These are phyloP conservation scores for Xenosphaeropsis pyriputrescens DNA, from an alignment of 2,329 filamentous ascomycete species.

Conservation along the genomic window DNA sequence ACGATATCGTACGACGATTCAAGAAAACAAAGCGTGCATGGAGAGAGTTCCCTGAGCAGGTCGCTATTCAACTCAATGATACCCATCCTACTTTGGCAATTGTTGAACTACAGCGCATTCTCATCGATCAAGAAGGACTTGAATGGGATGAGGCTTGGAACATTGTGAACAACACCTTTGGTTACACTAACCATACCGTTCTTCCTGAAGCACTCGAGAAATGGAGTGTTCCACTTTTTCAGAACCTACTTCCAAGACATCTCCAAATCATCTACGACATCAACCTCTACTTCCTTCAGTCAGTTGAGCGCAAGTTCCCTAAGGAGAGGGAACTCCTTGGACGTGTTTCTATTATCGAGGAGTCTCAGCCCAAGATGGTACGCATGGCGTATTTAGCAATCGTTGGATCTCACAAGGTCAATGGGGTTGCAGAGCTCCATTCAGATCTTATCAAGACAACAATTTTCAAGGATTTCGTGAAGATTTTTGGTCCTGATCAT, in stretches of 20 bases:
- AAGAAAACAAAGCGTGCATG: slow-evolving; percentile 91
- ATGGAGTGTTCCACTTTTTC: slow-evolving; percentile 87
- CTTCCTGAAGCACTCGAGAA: slow-evolving; percentile 95
- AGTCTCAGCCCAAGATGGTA: slow-evolving; percentile 93
- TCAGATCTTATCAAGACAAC: slow-evolving; percentile 97
- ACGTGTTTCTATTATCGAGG: slow-evolving; percentile 94
- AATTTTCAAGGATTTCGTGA: slow-evolving; percentile 98
- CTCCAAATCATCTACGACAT: slow-evolving; percentile 98
- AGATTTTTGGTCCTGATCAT: slow-evolving; percentile 89
- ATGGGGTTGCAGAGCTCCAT: slow-evolving; percentile 93
- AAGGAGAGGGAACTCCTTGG: slow-evolving; percentile 73
- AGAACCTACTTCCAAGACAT: slow-evolving; percentile 86
- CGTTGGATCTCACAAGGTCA: slow-evolving; percentile 97
- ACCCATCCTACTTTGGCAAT: slow-evolving; percentile 94
- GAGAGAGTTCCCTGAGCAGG: slow-evolving; percentile 84
- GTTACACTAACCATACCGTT: slow-evolving; percentile 98
- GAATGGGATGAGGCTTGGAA: slow-evolving; percentile 89
- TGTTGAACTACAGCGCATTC: slow-evolving; percentile 86
- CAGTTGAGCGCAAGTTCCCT: slow-evolving; percentile 80
- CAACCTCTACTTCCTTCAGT: slow-evolving; percentile 86
- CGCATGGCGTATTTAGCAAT: slow-evolving; percentile 93
- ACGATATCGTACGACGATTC: slow-evolving; percentile 93
- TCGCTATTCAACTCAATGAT: slow-evolving; percentile 96
- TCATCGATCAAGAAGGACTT: slow-evolving; percentile 78
- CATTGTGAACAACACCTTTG: slow-evolving; percentile 66